phyloP scores from a whole-genome alignment of 805 yeast genomes.

The Ogataea minuta region DNA sequence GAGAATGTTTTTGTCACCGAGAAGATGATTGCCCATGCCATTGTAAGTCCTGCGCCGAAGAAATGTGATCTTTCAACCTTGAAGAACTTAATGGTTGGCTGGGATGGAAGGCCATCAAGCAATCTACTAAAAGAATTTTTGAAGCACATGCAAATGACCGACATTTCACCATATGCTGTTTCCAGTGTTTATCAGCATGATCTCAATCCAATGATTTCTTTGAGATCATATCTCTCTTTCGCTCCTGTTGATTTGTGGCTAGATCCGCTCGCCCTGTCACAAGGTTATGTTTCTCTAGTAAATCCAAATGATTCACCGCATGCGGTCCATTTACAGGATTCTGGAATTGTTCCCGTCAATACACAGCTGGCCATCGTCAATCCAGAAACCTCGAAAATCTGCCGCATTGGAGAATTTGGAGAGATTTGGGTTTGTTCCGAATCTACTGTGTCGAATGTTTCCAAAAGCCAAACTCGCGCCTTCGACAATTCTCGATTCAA shows the following conservation, averaged over 20 bases:
- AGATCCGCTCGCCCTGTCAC: slow-evolving; percentile 86
- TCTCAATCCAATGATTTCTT: slow-evolving; percentile 78
- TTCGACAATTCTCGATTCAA: slow-evolving; percentile 54
- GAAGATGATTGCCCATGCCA: slow-evolving; percentile 77
- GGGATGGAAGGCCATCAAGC: slow-evolving; percentile 69
- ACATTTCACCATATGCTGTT: slow-evolving; percentile 64
- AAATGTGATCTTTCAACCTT: slow-evolving; percentile 61
- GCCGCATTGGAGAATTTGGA: slow-evolving; percentile 90
- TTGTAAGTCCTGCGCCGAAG: slow-evolving; percentile 46
- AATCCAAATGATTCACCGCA: slow-evolving; percentile 67
- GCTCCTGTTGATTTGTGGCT: slow-evolving; percentile 86
- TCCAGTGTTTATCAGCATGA: slow-evolving; percentile 75
- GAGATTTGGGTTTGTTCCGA: slow-evolving; percentile 96
- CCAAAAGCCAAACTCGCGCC: slow-evolving; percentile 36
- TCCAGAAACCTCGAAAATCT: slow-evolving; percentile 80
- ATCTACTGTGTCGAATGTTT: slow-evolving; percentile 59
- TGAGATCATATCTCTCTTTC: slow-evolving; percentile 83
- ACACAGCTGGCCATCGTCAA: slow-evolving; percentile 93
- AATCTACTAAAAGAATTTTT: slow-evolving; percentile 57
- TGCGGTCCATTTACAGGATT: slow-evolving; percentile 81
- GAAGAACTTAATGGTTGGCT: slow-evolving; percentile 81
- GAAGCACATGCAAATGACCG: slow-evolving; percentile 59
- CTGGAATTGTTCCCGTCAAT: slow-evolving; percentile 94
- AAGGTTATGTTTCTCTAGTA: slow-evolving; percentile 79
- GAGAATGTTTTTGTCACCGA: slow-evolving; percentile 84